Base-by-base conservation (phyloP, 73 alveolate genomes). In the Paramecium sonneborni region DNA sequence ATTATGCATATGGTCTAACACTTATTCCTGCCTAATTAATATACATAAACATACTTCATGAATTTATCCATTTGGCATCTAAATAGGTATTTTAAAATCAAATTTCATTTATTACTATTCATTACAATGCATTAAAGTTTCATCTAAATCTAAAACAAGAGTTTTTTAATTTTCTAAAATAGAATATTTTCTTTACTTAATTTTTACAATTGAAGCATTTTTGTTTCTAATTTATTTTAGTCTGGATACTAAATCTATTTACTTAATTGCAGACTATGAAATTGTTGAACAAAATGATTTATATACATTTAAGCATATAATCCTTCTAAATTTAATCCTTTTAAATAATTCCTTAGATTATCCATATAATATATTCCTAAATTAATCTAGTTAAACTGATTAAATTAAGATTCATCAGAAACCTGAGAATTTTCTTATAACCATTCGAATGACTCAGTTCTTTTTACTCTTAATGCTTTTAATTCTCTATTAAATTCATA, bases 141-240 rank as follows among this genome's bases (percentile, higher is more conserved):
- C 92, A 52, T 84, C 92, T n/a, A 84, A 44, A 84, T 84, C 92
- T n/a, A 84, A 44, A 41, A 84, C 43, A 11, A 84, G 32, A 18
- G 92, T 84, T 37, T 44, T 84, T 52, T 9, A n/a, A n/a, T 6
- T 9, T 56, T 56, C 74, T 56, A 56, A 7, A 56, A 56, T 12
- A 10, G 28, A 7, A 7, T 11, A 8, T 11, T 11, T 41, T 41
- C 11, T 8, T 41, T 11, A 8, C 57, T 11, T 8, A 11, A 11
- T 41, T 41, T 41, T 41, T 41, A 7, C 7, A 56, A 56, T 56
- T 12, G 28, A n/a, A n/a, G n/a, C n/a, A n/a, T n/a, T n/a, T n/a
- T n/a, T n/a, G n/a, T n/a, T 9, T 43, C 7, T 43, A 43, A 43
- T 43, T 43, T 9, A 43, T 43, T 43, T 43, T 9, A 7, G 12